Evolutionary conservation across 768 basidiomycete species (phyloP), one percentile per base, ranked within the genome.

Genomic region (Lactarius psammicola): DNA sequence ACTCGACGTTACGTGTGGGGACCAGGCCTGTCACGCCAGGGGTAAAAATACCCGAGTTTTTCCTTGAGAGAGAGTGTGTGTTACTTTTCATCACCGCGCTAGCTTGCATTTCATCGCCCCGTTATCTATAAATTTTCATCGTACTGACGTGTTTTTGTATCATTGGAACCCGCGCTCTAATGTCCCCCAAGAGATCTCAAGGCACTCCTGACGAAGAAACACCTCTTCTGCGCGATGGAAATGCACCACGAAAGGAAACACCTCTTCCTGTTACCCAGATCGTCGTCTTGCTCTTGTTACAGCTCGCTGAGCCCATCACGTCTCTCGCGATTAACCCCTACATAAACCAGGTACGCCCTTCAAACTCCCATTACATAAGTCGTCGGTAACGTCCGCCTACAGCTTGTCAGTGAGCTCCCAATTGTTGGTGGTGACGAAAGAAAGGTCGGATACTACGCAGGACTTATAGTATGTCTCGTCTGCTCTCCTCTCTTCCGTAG

Each of bases 371-470:
- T 26, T 23, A 4, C 11, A 30, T 7, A 31, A 11, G 23, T 26
- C 2, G 20, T 23, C 44, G 26, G 15, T 63, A 34, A 62, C 31
- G 10, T 51, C 11, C 26, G 7, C 26, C 17, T 40, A n/a, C 51
- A 83, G 82, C 77, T 84, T 13, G 68, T 83, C 33, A 75, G 77
- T 17, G 80, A 80, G 61, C 73, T 79, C 6, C 74, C 76, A 30
- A 73, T 83, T 60, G 79, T 79, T 0, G 77, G 73, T 1, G 80
- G 82, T 28, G 80, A 83, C 56, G 76, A 77, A 62, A 74, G 71
- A 53, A 77, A 76, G 71, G 78, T 82, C 15, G 82, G 82, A 34
- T 83, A 83, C 71, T 83, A 83, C 68, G 81, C 79, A 1, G 82
- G 82, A 11, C 58, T 83, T 60, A 80, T 83, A 49, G 82, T 83